Evolutionary conservation across 2,329 filamentous ascomycete genomes (phyloP), one percentile per base, ranked within the genome.

Genomic region (Aspergillus sp.): DNA sequence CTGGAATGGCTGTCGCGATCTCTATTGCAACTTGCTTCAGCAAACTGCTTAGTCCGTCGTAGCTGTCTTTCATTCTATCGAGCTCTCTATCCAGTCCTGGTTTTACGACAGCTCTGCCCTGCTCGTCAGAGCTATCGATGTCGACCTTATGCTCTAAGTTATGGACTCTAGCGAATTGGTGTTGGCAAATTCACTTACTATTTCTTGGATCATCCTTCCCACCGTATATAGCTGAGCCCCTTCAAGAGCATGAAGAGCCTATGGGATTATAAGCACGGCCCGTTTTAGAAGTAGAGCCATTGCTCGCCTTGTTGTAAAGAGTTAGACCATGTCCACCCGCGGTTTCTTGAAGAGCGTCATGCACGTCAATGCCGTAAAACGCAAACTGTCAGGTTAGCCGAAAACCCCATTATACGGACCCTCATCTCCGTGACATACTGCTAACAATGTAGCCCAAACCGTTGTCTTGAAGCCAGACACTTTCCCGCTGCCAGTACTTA

Each of bases 61-160:
- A 96, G 2, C 80, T 85, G 59, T 85, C 82, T 71, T 93, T 96
- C 64, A 93, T 80, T 20, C 84, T 80, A 68, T 99, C 95, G 0
- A 99, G 82, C 42, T 89, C 83, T 27, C 80, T 74, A 68, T 95
- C 88, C 13, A 96, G 76, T 0, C 91, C 90, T 19, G 82, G 75
- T 50, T 84, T 85, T 12, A 99, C 87, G 2, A 91, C 86, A 1
- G 89, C 90, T 22, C 89, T 86, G 56, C 85, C 84, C 62, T 89
- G 85, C 48, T 87, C 82, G 56, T 86, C 85, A 0, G 91, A 93
- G 58, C 86, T 82, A 33, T 92, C 84, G 65, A 97, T 93, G 69
- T 97, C 91, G 49, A 96, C 83, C 80, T 82, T 49, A 11, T 24
- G 15, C 9, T 3, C 15, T 54, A 70, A 64, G 7, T 24, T 40